phyloP scores from a whole-genome alignment of 1,284 basidiomycete species.

The Boletus nobilissimus region DNA sequence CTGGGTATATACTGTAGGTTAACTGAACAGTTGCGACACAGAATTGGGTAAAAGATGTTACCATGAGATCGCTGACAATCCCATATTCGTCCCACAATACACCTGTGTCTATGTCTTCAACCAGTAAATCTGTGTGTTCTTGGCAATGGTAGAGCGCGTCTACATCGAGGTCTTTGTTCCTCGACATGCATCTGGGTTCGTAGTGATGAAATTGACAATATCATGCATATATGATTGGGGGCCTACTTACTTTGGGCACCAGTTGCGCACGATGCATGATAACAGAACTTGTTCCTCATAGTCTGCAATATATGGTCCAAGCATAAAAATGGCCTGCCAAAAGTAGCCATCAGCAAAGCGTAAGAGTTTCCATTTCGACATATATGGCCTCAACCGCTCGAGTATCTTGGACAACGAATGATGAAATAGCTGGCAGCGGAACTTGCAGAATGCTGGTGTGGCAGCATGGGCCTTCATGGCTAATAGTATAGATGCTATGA shows the following conservation, averaged over 20 bases:
- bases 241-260: conserved; percentile 35
- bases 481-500: neutral
- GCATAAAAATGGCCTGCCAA: conserved; percentile 3
- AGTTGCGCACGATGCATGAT: conserved; percentile 32
- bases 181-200: neutral
- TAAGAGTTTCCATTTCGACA: conserved; percentile 25
- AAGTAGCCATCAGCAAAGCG: conserved; percentile 32
- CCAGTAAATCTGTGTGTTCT: neutral
- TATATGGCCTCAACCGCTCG: conserved; percentile 11
- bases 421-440: conserved; percentile 21
- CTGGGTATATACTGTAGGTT: too few species aligned
- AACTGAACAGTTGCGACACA: too few species aligned
- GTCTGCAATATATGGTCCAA: conserved; percentile 41
- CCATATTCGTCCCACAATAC: conserved; percentile 14
- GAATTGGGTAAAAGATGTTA: too few species aligned
- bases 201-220: neutral
- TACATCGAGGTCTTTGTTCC: neutral
- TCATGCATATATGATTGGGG: too few species aligned
- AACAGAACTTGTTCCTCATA: conserved; percentile 39
- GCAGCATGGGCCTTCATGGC: neutral
- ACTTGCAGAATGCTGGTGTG: conserved; percentile 23
- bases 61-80: neutral
- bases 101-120: neutral
- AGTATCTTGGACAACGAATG: conserved; percentile 25
- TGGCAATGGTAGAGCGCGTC: neutral